phyloP scores from a whole-genome alignment of 257 asterid genomes.

The Coffea eugenioides region DNA sequence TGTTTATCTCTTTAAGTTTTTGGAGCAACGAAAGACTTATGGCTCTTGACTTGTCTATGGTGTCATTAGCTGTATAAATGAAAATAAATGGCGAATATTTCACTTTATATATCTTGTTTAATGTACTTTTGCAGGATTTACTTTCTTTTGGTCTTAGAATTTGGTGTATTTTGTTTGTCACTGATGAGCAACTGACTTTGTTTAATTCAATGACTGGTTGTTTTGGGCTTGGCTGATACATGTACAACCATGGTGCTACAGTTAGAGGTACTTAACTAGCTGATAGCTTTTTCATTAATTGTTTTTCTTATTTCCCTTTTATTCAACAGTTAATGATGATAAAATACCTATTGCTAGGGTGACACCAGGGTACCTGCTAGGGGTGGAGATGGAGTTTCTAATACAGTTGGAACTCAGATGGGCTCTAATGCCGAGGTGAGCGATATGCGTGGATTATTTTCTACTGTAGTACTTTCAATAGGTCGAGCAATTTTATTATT shows the following conservation, averaged over 20 bases:
- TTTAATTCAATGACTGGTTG: constrained; percentile 21
- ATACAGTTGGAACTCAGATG: constrained; percentile 39
- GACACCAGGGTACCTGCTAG: constrained; percentile 57
- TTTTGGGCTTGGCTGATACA: constrained; percentile 23
- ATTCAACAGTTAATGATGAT: constrained; percentile 15
- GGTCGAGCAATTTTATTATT: neutral
- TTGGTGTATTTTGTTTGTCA: neutral
- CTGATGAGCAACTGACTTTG: constrained; percentile 1
- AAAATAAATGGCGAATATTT: neutral
- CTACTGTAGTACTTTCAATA: neutral
- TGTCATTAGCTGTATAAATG: neutral
- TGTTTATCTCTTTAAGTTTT: neutral
- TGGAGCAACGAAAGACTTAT: neutral
- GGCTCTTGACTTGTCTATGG: neutral
- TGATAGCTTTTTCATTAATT: neutral
- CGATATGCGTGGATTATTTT: neutral
- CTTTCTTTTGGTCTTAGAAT: neutral
- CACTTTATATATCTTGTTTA: neutral
- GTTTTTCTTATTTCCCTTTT: neutral
- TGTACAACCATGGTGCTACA: constrained; percentile 30
- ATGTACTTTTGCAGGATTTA: neutral
- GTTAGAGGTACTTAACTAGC: constrained; percentile 52
- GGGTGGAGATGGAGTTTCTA: constrained; percentile 46
- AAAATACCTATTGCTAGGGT: constrained; percentile 39
- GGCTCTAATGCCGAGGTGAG: constrained; percentile 47